Evolutionary conservation across 2,329 filamentous ascomycete species (phyloP).

Genomic region (Zarea fungicola): DNA sequence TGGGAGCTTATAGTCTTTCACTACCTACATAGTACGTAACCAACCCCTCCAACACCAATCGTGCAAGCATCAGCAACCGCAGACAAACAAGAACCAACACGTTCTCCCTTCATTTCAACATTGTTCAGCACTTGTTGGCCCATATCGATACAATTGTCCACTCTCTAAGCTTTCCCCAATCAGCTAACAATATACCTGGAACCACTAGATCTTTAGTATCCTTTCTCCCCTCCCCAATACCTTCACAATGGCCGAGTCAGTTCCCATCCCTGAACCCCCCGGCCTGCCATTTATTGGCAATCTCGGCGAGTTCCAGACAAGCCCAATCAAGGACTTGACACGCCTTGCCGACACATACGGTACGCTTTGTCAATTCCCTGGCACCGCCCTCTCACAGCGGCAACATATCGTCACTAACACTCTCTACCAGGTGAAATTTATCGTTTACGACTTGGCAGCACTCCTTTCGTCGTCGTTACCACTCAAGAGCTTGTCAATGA

Average conservation of each 20-base stretch:
- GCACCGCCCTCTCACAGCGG: background rate
- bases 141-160: too few relatives aligned
- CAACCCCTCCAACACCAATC: too few relatives aligned
- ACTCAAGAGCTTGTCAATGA: slow-evolving; percentile 56
- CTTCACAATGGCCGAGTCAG: slow-evolving; percentile 27
- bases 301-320: slow-evolving; percentile 54
- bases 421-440: slow-evolving; percentile 50
- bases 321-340: slow-evolving; percentile 50
- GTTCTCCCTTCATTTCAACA: too few relatives aligned
- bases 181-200: background rate
- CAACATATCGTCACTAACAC: background rate
- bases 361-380: slow-evolving; percentile 25
- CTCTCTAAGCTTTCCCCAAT: too few relatives aligned
- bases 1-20: too few relatives aligned
- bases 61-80: too few relatives aligned
- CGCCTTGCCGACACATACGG: slow-evolving; percentile 62
- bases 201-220: background rate
- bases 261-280: slow-evolving; percentile 57
- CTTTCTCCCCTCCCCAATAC: background rate
- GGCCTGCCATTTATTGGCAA: slow-evolving; percentile 64
- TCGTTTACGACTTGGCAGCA: slow-evolving; percentile 46
- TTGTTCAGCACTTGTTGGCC: too few relatives aligned
- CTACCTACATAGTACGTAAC: too few relatives aligned
- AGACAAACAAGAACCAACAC: too few relatives aligned
- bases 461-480: slow-evolving; percentile 44